Percentiles rank a stretch among this genome's conserved stretches.
Evolutionary conservation across 148 eudicot species (phyloP).

Genomic region (Chenopodium suecicum): DNA sequence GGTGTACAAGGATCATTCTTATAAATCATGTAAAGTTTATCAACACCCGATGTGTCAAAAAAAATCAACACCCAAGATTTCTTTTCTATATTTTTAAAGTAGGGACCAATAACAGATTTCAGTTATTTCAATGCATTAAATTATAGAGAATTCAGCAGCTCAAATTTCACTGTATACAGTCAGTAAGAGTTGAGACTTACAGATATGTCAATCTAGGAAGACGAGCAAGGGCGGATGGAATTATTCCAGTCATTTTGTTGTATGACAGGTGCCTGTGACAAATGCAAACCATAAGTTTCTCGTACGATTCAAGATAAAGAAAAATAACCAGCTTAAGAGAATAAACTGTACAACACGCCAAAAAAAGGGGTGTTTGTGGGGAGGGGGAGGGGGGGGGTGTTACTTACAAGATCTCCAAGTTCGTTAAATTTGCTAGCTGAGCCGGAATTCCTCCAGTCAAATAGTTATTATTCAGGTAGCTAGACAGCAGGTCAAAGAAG

Average conservation of each 20-base stretch:
- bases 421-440: conserved; percentile 82
- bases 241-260: conserved; percentile 92
- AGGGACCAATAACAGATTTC: background rate
- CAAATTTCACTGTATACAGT: background rate
- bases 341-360: background rate
- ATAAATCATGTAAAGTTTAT: background rate
- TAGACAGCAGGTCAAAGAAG: conserved; percentile 25
- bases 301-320: background rate
- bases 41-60: background rate
- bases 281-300: conserved; percentile 8
- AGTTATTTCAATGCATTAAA: background rate
- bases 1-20: background rate
- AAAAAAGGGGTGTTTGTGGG: background rate
- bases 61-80: background rate
- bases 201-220: conserved; percentile 88
- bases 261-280: conserved; percentile 70
- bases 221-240: conserved; percentile 76
- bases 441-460: conserved; percentile 93
- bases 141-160: background rate
- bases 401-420: conserved; percentile 94
- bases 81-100: background rate
- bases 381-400: background rate
- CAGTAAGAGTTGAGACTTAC: conserved; percentile 45
- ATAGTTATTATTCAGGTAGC: conserved; percentile 87
- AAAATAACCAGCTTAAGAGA: background rate